Conservation (phyloP, 768 basidiomycete species). For the Lentinula aciculospora region DNA sequence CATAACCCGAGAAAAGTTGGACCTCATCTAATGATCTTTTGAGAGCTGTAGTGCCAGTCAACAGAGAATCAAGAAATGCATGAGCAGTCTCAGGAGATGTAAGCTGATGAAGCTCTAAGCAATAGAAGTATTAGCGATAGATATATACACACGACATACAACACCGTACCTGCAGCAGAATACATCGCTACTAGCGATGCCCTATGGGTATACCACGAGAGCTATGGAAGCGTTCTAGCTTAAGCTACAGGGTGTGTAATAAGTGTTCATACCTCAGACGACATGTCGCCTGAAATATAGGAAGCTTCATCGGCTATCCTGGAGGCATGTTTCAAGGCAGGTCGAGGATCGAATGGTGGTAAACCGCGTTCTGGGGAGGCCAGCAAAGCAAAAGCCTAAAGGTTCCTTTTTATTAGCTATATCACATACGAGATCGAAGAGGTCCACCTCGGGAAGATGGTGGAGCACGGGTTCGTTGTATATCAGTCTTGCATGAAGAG, state of each 20-base stretch:
- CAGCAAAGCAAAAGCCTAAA: conserved; percentile 69
- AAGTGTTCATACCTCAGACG: conserved; percentile 45
- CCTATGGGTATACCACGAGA: conserved; percentile 69
- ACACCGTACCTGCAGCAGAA: conserved; percentile 53
- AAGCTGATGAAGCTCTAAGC: conserved; percentile 76
- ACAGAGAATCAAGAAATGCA: conserved; percentile 60
- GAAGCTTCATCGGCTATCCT: conserved; percentile 70
- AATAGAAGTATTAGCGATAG: background rate
- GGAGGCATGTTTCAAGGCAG: conserved; percentile 55
- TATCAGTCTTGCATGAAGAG: conserved; percentile 49
- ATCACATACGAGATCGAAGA: background rate
- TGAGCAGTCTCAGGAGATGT: conserved; percentile 64
- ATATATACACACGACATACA: background rate
- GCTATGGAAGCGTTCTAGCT: conserved; percentile 28
- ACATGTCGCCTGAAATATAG: conserved; percentile 44
- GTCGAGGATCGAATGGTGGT: conserved; percentile 52
- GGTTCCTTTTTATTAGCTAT: background rate
- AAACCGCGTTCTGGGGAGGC: conserved; percentile 44
- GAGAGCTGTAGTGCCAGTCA: conserved; percentile 41
- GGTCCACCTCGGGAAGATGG: conserved; percentile 61
- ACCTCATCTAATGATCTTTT: conserved; percentile 47
- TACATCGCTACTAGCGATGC: conserved; percentile 65
- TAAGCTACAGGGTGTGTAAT: background rate
- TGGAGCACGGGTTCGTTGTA: conserved; percentile 64
- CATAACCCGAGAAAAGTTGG: conserved; percentile 50